These are phyloP conservation scores for Escallonia herrerae DNA, from an alignment of 129 eudicot genomes.

Conservation along the genomic window DNA sequence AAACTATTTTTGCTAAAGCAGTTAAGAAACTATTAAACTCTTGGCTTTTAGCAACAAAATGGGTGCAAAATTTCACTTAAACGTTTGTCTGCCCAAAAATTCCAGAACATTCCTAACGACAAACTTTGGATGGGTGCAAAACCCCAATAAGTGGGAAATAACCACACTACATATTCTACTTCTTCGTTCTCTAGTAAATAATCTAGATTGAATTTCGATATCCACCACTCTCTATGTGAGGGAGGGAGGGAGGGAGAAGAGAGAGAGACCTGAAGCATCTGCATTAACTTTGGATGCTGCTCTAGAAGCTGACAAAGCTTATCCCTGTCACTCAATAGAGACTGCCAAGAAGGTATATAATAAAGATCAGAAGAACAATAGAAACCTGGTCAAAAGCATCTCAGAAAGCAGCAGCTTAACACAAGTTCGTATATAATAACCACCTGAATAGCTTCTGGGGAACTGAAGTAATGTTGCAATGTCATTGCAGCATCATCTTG, in stretches of 20 bases:
- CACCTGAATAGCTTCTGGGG: constrained; percentile 93
- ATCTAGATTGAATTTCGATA: neutral
- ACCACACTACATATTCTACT: neutral
- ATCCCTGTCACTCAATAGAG: constrained; percentile 74
- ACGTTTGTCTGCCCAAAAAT: no score
- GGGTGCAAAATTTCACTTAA: no score
- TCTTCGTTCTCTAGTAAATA: neutral
- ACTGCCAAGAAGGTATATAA: constrained; percentile 29
- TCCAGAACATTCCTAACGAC: no score
- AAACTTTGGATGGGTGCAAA: no score
- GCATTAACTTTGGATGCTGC: constrained; percentile 91
- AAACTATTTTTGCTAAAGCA: no score
- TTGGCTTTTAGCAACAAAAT: no score
- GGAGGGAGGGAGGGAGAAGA: neutral
- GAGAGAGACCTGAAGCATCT: constrained; percentile 77
- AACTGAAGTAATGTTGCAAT: constrained; percentile 67
- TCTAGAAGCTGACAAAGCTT: constrained; percentile 90
- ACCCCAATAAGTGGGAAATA: no score
- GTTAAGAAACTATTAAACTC: no score
- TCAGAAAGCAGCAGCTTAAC: neutral
- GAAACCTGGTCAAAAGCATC: neutral
- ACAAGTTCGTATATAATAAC: neutral
- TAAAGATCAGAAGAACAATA: neutral
- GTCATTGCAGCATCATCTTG: constrained; percentile 59
- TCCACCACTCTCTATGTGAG: neutral